Evolutionary conservation across 257 asterid genomes (phyloP), one percentile per base, ranked within the genome.

Genomic region (Gentiana macrophylla): DNA sequence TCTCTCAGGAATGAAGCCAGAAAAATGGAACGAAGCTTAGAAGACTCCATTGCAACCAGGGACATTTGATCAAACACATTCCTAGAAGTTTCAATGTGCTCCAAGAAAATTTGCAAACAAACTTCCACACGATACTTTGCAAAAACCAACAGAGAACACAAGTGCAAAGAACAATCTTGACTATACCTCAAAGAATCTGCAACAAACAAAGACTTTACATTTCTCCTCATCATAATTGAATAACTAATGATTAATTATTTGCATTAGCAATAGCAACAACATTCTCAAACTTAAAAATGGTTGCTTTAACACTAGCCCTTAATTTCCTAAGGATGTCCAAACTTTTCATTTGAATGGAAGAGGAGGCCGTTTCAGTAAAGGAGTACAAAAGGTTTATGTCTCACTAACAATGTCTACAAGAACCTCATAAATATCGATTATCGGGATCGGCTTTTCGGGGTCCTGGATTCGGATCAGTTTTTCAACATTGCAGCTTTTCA

Each of bases 401-500:
- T 0, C 87, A 24, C 24, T 82, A 24, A 70, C 65, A 54, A 87
- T 89, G 45, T 72, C 89, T 0, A 75, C 83, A 2, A 87, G 86
- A 41, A 81, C 88, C 75, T 91, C 96, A 13, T 84, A 81, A 24
- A 84, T 83, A 73, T 84, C 90, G 3, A 91, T 89, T 55, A 91
- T 71, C 67, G 92, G 72, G 41, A 84, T 74, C 78, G 87, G 49
- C 75, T 85, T 84, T 53, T 91, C 98, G 0, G 98, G 98, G 44
- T 81, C 79, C n/a, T 75, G 89, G 2, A 88, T 77, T 37, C 96
- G 74, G 35, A 91, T 75, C 53, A 96, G 95, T 55, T 81, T 93
- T 9, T 81, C 75, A 43, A 88, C 0, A 24, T 24, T 24, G 24
- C 24, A 24, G 24, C 24, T 24, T 24, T 24, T 24, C 62, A 91